Percentiles rank a stretch among this genome's conserved stretches.
These are phyloP conservation scores for Xylariaceae sp. DNA, from an alignment of 2,329 filamentous ascomycete genomes.

Conservation along the genomic window DNA sequence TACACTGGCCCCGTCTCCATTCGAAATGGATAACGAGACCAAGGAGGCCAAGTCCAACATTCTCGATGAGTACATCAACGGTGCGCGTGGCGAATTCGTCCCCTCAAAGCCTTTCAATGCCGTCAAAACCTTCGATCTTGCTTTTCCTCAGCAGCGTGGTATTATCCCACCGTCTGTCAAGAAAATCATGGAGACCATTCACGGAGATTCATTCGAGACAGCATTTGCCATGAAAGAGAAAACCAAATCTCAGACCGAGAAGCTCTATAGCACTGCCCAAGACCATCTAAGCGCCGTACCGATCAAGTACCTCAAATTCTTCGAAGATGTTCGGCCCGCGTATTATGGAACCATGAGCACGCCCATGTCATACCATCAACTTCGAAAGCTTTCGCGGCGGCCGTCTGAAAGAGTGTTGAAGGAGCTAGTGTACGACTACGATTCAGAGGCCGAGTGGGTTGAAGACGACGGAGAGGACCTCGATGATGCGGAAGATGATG, in stretches of 20 bases:
- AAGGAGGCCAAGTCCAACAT: conserved; percentile 46
- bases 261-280: conserved; percentile 32
- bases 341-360: conserved; percentile 73
- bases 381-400: conserved; percentile 50
- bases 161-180: conserved; percentile 50
- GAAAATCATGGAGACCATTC: conserved; percentile 56
- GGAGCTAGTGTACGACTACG: conserved; percentile 77
- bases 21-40: conserved; percentile 55
- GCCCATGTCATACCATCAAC: conserved; percentile 47
- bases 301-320: conserved; percentile 60
- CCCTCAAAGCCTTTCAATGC: conserved; percentile 40
- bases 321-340: conserved; percentile 61
- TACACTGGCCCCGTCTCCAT: conserved; percentile 59
- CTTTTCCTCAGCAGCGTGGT: conserved; percentile 41
- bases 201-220: conserved; percentile 36
- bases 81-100: conserved; percentile 44
- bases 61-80: conserved; percentile 49
- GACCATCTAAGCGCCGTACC: conserved; percentile 45
- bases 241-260: conserved; percentile 39
- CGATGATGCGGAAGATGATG: conserved; percentile 62
- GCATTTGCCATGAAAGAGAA: conserved; percentile 25
- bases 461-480: conserved; percentile 60
- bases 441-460: conserved; percentile 81
- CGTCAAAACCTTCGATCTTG: conserved; percentile 43
- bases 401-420: conserved; percentile 55